Evolutionary conservation across 2,329 filamentous ascomycete genomes (phyloP).

Genomic region (Sporothrix protearum): DNA sequence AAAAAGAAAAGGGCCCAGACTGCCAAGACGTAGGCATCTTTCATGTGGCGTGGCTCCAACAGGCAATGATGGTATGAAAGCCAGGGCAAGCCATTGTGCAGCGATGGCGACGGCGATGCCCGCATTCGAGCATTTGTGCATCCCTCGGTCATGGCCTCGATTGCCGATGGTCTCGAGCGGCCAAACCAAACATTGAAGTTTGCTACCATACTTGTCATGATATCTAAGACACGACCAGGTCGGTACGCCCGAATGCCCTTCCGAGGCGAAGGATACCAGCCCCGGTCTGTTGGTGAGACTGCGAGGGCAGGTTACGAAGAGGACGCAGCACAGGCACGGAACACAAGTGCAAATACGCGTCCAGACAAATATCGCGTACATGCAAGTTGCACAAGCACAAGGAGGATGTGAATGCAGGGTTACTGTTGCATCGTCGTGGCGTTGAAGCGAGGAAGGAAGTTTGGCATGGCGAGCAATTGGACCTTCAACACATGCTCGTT

Average conservation of each 20-base stretch:
- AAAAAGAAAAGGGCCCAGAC: neutral
- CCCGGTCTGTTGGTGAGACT: neutral
- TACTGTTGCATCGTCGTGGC: neutral
- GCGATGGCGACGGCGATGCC: neutral
- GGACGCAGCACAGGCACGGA: neutral
- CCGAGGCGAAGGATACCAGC: neutral
- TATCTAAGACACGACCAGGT: conserved; percentile 3
- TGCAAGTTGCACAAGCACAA: neutral
- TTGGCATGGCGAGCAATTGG: neutral
- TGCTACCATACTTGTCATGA: neutral
- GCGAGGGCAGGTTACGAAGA: neutral
- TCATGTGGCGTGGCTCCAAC: neutral
- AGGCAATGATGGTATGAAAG: neutral
- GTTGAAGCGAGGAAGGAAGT: neutral
- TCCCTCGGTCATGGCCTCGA: neutral
- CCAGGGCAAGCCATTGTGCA: neutral
- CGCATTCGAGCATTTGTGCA: neutral
- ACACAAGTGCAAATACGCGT: neutral
- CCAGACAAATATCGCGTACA: neutral
- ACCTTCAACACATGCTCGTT: neutral
- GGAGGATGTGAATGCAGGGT: neutral
- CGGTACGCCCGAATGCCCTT: neutral
- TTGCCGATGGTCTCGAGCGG: neutral
- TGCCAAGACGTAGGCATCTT: neutral
- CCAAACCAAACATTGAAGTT: neutral